These are phyloP conservation scores for Kuraishia capsulata DNA, from an alignment of 805 yeast species.

Conservation along the genomic window DNA sequence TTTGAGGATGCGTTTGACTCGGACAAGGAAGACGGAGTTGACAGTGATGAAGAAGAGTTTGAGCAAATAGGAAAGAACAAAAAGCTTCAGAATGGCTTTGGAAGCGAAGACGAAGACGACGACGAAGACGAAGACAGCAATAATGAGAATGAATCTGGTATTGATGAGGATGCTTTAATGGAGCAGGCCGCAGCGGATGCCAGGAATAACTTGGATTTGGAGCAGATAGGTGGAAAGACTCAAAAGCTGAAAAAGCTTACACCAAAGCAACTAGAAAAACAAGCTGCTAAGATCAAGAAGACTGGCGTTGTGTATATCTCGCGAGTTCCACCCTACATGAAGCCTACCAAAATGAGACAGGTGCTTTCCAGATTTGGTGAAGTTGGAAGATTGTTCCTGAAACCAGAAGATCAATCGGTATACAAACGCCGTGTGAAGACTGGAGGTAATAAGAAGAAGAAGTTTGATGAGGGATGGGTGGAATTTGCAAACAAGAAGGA, in stretches of 20 bases:
- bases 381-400: slow-evolving; percentile 76
- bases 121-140: slow-evolving; percentile 8
- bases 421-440: slow-evolving; percentile 63
- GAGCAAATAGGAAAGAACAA: slow-evolving; percentile 11
- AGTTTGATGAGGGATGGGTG: slow-evolving; percentile 94
- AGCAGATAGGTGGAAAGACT: slow-evolving; percentile 20
- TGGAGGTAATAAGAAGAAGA: slow-evolving; percentile 88
- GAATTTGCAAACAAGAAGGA: slow-evolving; percentile 78
- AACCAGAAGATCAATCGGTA: slow-evolving; percentile 69
- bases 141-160: slow-evolving; percentile 7
- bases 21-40: slow-evolving; percentile 15
- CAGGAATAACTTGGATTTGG: slow-evolving; percentile 9
- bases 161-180: slow-evolving; percentile 3
- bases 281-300: slow-evolving; percentile 45
- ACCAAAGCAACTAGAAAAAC: slow-evolving; percentile 44
- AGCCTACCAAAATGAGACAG: slow-evolving; percentile 83
- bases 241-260: slow-evolving; percentile 47
- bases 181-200: slow-evolving; percentile 3
- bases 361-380: slow-evolving; percentile 76
- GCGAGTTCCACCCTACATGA: slow-evolving; percentile 93
- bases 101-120: slow-evolving; percentile 7
- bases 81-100: slow-evolving; percentile 12
- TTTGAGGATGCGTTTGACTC: slow-evolving; percentile 6
- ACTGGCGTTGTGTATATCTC: slow-evolving; percentile 94
- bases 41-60: slow-evolving; percentile 9